Evolutionary conservation across 2,329 filamentous ascomycete genomes (phyloP).

Genomic region (Pseudopyrenochaeta lycopersici): DNA sequence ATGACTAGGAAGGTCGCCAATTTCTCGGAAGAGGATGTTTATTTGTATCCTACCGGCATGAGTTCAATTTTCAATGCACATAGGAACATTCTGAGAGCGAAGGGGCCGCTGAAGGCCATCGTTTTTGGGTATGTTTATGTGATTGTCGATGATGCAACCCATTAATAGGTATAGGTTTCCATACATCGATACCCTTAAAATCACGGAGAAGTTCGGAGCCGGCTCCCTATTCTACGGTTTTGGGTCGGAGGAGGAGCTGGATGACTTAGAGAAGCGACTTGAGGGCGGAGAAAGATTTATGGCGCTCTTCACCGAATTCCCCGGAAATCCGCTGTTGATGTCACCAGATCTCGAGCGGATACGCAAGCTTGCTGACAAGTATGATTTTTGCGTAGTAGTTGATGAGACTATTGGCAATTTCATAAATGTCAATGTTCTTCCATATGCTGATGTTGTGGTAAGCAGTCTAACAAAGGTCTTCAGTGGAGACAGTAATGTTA

Average conservation of each 20-base stretch:
- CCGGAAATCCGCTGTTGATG: slow-evolving; percentile 86
- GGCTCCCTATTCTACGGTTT: slow-evolving; percentile 89
- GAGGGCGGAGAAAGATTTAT: slow-evolving; percentile 78
- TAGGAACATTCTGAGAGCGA: slow-evolving; percentile 72
- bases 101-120: slow-evolving; percentile 76
- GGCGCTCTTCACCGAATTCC: slow-evolving; percentile 92
- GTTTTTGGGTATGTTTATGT: slow-evolving; percentile 72
- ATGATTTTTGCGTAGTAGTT: slow-evolving; percentile 88
- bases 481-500: slow-evolving; percentile 96
- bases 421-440: slow-evolving; percentile 92
- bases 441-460: slow-evolving; percentile 88
- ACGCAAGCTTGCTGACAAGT: slow-evolving; percentile 77
- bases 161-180: slow-evolving; percentile 68
- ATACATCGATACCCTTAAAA: slow-evolving; percentile 95
- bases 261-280: slow-evolving; percentile 80
- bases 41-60: slow-evolving; percentile 90
- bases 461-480: slow-evolving; percentile 97
- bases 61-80: slow-evolving; percentile 93
- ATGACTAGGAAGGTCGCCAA: slow-evolving; percentile 61
- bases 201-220: slow-evolving; percentile 91
- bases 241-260: slow-evolving; percentile 78
- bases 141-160: not conserved
- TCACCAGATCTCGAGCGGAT: slow-evolving; percentile 88
- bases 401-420: slow-evolving; percentile 98
- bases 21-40: slow-evolving; percentile 86